Evolutionary conservation across 805 yeast genomes (phyloP).

Genomic region (Millerozyma miso): DNA sequence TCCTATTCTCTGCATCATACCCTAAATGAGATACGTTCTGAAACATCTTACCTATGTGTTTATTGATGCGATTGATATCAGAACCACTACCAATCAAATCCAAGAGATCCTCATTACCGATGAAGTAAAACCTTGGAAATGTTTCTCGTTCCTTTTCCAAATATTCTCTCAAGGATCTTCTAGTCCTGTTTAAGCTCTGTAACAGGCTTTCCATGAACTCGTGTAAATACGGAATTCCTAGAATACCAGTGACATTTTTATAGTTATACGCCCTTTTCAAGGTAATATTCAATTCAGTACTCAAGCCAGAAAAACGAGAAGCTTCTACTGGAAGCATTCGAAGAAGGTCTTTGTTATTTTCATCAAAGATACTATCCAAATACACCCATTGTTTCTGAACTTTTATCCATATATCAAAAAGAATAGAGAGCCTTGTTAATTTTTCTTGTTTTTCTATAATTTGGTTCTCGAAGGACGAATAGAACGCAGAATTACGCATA

Average conservation of each 20-base stretch:
- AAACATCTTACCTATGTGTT: slow-evolving; percentile 69
- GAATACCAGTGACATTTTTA: slow-evolving; percentile 52
- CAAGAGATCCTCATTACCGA: slow-evolving; percentile 86
- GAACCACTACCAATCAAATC: slow-evolving; percentile 71
- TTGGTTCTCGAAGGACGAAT: slow-evolving; percentile 54
- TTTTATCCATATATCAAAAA: slow-evolving; percentile 73
- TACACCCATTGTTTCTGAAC: slow-evolving; percentile 89
- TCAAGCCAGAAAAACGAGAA: slow-evolving; percentile 56
- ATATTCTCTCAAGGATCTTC: slow-evolving; percentile 68
- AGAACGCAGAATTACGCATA: slow-evolving; percentile 68
- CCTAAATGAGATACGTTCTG: slow-evolving; percentile 51
- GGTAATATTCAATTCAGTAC: slow-evolving; percentile 55
- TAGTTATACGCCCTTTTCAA: slow-evolving; percentile 47
- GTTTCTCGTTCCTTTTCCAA: slow-evolving; percentile 72
- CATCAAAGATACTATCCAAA: slow-evolving; percentile 70
- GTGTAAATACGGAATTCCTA: slow-evolving; percentile 46
- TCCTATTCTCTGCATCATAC: slow-evolving; percentile 24
- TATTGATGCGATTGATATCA: slow-evolving; percentile 45
- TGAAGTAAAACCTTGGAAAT: slow-evolving; percentile 79
- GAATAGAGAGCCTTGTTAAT: slow-evolving; percentile 45
- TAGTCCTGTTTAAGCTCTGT: slow-evolving; percentile 55
- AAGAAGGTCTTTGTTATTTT: slow-evolving; percentile 49
- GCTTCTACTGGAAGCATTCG: slow-evolving; percentile 67
- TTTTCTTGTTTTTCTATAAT: slow-evolving; percentile 51
- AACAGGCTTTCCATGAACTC: slow-evolving; percentile 44